Percentiles rank a stretch among this genome's conserved stretches.
Evolutionary conservation across 2,329 filamentous ascomycete genomes (phyloP).

Genomic region (Colletotrichum sojae): DNA sequence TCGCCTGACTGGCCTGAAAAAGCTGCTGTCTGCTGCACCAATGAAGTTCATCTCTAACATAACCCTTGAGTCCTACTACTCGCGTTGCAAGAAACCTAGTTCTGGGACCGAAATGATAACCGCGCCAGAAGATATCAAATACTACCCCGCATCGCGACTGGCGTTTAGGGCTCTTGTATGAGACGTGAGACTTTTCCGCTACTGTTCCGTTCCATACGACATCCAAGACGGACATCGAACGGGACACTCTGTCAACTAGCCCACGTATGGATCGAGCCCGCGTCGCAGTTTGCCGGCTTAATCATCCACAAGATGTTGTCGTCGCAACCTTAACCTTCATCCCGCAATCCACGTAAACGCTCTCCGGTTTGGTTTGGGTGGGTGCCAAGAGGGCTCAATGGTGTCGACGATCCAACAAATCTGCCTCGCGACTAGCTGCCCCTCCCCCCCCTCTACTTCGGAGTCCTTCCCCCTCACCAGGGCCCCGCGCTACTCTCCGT

Average conservation of each 20-base stretch:
- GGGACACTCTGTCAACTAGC: constrained; percentile 17
- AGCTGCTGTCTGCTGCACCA: neutral
- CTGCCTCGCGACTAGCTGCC: constrained; percentile 28
- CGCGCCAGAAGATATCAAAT: constrained; percentile 26
- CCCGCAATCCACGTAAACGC: neutral
- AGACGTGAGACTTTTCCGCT: constrained; percentile 36
- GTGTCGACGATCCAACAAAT: constrained; percentile 25
- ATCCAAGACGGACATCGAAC: constrained; percentile 21
- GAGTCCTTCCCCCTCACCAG: constrained; percentile 6
- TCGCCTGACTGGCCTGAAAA: constrained; percentile 13
- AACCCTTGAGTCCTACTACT: constrained; percentile 18
- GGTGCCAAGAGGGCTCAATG: constrained; percentile 29
- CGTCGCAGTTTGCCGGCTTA: constrained; percentile 7
- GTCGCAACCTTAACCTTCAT: constrained; percentile 25
- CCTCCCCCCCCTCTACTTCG: neutral
- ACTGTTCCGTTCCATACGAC: constrained; percentile 30
- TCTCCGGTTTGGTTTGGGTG: constrained; percentile 15
- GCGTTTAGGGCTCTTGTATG: constrained; percentile 38
- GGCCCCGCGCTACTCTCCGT: constrained; percentile 19
- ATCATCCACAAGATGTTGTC: constrained; percentile 11
- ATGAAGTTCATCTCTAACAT: constrained; percentile 33
- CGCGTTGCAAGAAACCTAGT: constrained; percentile 15
- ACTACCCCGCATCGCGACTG: constrained; percentile 29
- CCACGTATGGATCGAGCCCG: neutral
- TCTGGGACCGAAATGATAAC: constrained; percentile 19